Evolutionary conservation across 108 stramenopile species (phyloP).

Genomic region (Phaeodactylum tricornutum): DNA sequence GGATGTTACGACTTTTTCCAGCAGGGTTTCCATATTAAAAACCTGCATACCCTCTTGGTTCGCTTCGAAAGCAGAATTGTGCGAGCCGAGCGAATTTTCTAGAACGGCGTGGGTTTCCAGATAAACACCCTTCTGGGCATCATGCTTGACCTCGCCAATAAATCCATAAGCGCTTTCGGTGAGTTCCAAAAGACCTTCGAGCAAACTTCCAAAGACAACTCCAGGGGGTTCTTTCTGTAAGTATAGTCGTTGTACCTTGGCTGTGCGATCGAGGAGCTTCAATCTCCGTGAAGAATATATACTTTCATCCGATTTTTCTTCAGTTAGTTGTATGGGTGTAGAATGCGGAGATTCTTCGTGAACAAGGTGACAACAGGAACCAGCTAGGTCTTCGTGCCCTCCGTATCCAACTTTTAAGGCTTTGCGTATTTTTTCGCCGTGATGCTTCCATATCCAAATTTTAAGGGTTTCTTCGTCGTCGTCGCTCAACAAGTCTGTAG

Average conservation of each 20-base stretch:
- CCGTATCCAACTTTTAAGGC: too few species aligned
- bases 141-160: conserved; percentile 22
- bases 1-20: conserved; percentile 15
- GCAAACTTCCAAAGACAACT: conserved; percentile 11
- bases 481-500: too few species aligned
- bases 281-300: too few species aligned
- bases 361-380: too few species aligned
- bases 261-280: conserved; percentile 10
- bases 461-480: too few species aligned
- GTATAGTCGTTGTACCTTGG: conserved; percentile 15
- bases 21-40: conserved; percentile 11
- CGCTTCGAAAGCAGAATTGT: conserved; percentile 14
- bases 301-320: too few species aligned
- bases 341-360: too few species aligned
- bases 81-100: not conserved
- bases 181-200: conserved; percentile 15
- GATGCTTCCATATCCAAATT: too few species aligned
- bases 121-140: conserved; percentile 10
- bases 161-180: conserved; percentile 18
- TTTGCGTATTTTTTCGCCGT: too few species aligned
- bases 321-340: too few species aligned
- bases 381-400: too few species aligned
- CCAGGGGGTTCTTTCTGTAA: conserved; percentile 1
- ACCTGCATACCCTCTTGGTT: conserved; percentile 16
- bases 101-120: conserved; percentile 21